These are phyloP conservation scores for Rhizopus arrhizus DNA, from an alignment of 371 early-diverging fungal genomes.

Conservation along the genomic window DNA sequence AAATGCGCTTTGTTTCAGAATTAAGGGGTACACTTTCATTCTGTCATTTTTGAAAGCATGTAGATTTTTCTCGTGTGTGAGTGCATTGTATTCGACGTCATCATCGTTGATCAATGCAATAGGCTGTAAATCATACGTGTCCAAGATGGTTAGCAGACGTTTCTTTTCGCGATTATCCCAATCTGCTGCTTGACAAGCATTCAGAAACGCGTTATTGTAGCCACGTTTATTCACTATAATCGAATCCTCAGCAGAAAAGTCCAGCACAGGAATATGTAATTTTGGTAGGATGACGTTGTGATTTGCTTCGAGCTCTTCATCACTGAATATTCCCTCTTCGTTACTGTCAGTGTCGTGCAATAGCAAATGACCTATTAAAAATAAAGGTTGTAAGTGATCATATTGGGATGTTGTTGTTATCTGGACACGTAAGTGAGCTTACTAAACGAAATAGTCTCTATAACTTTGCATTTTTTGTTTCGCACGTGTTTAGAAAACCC, in stretches of 20 bases:
- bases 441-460: slow-evolving; percentile 6
- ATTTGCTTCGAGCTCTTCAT: slow-evolving; percentile 17
- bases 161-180: slow-evolving; percentile 17
- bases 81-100: slow-evolving; percentile 12
- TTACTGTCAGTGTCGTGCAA: slow-evolving; percentile 10
- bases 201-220: slow-evolving; percentile 21
- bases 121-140: slow-evolving; percentile 18
- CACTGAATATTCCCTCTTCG: slow-evolving; percentile 18
- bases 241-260: slow-evolving; percentile 15
- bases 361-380: slow-evolving; percentile 4
- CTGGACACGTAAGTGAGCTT: slow-evolving; percentile 5
- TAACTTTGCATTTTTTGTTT: slow-evolving; percentile 5
- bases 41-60: slow-evolving; percentile 19
- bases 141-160: slow-evolving; percentile 16
- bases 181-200: slow-evolving; percentile 20
- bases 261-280: slow-evolving; percentile 20
- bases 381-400: slow-evolving; percentile 7
- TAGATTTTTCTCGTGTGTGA: slow-evolving; percentile 17
- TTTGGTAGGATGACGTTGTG: slow-evolving; percentile 18
- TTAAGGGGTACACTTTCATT: slow-evolving; percentile 17
- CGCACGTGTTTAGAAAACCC: slow-evolving; percentile 7
- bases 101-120: slow-evolving; percentile 16
- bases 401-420: slow-evolving; percentile 9
- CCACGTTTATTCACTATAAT: slow-evolving; percentile 10
- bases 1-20: slow-evolving; percentile 9